Conservation (phyloP, 1,284 basidiomycete genomes). For the Heterobasidion annosum region DNA sequence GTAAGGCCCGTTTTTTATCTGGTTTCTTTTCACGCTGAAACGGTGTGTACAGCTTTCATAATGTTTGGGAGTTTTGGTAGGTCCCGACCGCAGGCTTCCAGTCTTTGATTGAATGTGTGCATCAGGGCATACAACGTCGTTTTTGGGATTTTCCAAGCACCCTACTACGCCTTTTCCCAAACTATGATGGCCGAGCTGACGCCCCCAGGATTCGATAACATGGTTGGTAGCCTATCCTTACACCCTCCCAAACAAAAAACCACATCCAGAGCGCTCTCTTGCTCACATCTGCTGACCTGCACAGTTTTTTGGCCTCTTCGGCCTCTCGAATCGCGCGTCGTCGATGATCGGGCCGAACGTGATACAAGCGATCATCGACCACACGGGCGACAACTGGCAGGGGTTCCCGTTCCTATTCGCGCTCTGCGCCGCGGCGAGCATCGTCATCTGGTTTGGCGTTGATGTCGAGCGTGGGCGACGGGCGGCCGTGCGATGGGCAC, state of each 20-base stretch:
- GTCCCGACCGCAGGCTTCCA: conserved; percentile 6
- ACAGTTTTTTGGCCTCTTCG: conserved; percentile 77
- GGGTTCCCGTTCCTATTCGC: conserved; percentile 82
- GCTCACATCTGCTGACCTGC: background rate
- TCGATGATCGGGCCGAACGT: conserved; percentile 76
- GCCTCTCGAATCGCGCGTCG: conserved; percentile 74
- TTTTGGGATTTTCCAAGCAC: conserved; percentile 81
- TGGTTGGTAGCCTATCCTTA: conserved; percentile 30
- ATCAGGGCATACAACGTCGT: conserved; percentile 70
- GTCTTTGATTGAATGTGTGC: background rate
- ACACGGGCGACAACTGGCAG: conserved; percentile 65
- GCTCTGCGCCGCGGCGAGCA: conserved; percentile 51
- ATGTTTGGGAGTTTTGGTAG: conserved; percentile 78
- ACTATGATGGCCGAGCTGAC: conserved; percentile 85
- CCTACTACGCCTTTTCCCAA: conserved; percentile 80
- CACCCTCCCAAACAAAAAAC: background rate
- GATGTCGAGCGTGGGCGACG: conserved; percentile 60
- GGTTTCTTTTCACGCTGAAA: background rate
- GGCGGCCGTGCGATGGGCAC: conserved; percentile 59
- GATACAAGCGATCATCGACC: conserved; percentile 72
- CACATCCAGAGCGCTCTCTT: background rate
- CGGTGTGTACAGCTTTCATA: conserved; percentile 53
- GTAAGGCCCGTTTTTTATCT: conserved; percentile 23
- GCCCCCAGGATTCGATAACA: conserved; percentile 77
- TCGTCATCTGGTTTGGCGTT: conserved; percentile 68